phyloP scores from a whole-genome alignment of 2,329 filamentous ascomycete species.

The Clonostachys solani region DNA sequence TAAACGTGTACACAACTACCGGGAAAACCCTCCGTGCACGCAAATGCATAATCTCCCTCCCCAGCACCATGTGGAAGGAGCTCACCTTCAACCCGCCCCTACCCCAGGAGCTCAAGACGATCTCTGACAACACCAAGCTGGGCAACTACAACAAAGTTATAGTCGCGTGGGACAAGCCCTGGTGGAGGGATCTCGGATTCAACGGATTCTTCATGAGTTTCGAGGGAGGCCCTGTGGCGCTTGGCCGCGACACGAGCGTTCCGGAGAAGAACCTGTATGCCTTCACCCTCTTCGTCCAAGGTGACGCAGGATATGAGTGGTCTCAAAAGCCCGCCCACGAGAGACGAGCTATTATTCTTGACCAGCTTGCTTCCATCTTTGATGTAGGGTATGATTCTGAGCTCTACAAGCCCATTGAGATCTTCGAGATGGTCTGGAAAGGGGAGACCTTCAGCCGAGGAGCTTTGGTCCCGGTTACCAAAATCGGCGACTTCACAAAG shows the following conservation, averaged over 20 bases:
- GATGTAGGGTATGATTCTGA: slow-evolving; percentile 4
- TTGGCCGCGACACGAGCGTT: slow-evolving; percentile 27
- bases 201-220: slow-evolving; percentile 25
- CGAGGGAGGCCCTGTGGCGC: slow-evolving; percentile 21
- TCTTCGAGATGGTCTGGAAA: slow-evolving; percentile 13
- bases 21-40: slow-evolving; percentile 14
- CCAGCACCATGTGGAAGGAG: slow-evolving; percentile 34
- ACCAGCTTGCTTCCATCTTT: slow-evolving; percentile 17
- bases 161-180: slow-evolving; percentile 9
- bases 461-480: slow-evolving; percentile 15
- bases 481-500: slow-evolving; percentile 12
- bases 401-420: slow-evolving; percentile 7
- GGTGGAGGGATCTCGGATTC: slow-evolving; percentile 20
- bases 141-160: slow-evolving; percentile 31
- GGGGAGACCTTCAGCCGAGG: slow-evolving; percentile 15
- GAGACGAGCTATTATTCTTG: slow-evolving; percentile 16
- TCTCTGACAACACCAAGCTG: slow-evolving; percentile 9
- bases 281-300: too few species aligned
- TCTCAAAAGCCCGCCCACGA: slow-evolving; percentile 10
- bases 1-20: too few species aligned
- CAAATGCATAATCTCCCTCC: slow-evolving; percentile 37
- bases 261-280: slow-evolving; percentile 15
- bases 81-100: slow-evolving; percentile 37
- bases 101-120: slow-evolving; percentile 19
- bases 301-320: too few species aligned